Conservation (phyloP, 202 grass and related monocot genomes). For the Miscanthus sacchariflorus region DNA sequence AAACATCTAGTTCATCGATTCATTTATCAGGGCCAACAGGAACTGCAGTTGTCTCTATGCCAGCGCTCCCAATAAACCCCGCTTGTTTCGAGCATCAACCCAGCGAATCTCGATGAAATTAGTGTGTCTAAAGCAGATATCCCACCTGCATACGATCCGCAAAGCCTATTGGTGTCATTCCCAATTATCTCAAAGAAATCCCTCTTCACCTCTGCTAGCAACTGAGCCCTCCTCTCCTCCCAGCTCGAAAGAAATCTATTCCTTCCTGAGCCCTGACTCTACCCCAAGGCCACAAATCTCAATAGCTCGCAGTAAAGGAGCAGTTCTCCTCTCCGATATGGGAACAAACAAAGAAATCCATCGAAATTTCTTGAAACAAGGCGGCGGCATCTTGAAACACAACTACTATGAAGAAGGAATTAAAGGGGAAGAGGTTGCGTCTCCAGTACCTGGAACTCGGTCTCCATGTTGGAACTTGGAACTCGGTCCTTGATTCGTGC, state of each 20-base stretch:
- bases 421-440: not conserved
- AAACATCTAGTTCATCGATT: conserved; percentile 2
- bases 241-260: not conserved
- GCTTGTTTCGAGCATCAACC: not conserved
- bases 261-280: not conserved
- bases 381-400: not conserved
- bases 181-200: not conserved
- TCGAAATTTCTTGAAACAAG: not conserved
- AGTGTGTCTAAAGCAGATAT: not conserved
- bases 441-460: conserved; percentile 48
- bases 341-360: not conserved
- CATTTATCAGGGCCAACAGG: not conserved
- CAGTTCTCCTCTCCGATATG: not conserved
- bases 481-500: not conserved
- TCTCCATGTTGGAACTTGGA: conserved; percentile 34
- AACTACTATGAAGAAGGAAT: not conserved
- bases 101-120: not conserved
- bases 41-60: not conserved
- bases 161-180: not conserved
- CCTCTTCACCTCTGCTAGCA: not conserved
- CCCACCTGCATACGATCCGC: not conserved
- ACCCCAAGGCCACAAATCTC: not conserved
- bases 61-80: not conserved
- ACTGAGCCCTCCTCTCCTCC: not conserved
- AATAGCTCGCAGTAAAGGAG: not conserved